Evolutionary conservation across 352 stramenopile genomes (phyloP).

Genomic region (Globisporangium carolinianum): DNA sequence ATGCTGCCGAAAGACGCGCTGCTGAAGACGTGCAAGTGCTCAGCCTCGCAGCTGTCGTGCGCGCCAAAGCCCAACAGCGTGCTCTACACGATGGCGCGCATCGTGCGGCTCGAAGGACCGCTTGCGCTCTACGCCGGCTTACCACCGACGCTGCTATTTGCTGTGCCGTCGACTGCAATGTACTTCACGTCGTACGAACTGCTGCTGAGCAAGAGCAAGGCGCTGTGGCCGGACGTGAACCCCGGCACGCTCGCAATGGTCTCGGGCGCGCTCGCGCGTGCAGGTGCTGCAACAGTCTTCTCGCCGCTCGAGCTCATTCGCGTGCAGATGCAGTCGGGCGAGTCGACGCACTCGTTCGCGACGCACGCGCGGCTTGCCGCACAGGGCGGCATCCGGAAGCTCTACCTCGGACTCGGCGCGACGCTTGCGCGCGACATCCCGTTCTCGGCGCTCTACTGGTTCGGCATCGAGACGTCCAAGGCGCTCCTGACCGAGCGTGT

Average conservation of each 20-base stretch:
- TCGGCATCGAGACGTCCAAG: constrained; percentile 85
- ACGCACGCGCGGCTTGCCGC: constrained; percentile 34
- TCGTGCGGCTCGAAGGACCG: constrained; percentile 51
- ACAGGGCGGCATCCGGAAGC: constrained; percentile 27
- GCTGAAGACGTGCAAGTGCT: constrained; percentile 48
- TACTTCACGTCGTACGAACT: constrained; percentile 94
- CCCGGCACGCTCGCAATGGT: constrained; percentile 39
- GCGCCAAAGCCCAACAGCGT: constrained; percentile 34
- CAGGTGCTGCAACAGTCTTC: constrained; percentile 58
- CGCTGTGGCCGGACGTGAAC: constrained; percentile 28
- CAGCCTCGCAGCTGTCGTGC: constrained; percentile 32
- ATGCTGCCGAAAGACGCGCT: constrained; percentile 65
- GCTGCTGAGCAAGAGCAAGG: constrained; percentile 32
- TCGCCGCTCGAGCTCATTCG: constrained; percentile 84
- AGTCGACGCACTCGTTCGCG: constrained; percentile 43
- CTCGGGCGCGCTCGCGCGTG: constrained; percentile 42
- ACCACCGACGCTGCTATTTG: constrained; percentile 87
- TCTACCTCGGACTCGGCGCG: constrained; percentile 75
- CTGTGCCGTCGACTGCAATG: constrained; percentile 89
- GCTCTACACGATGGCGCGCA: constrained; percentile 60
- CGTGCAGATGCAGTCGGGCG: constrained; percentile 76
- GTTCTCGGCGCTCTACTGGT: constrained; percentile 93
- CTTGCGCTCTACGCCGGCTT: constrained; percentile 77
- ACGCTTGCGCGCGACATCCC: constrained; percentile 93
- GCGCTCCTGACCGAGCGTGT: constrained; percentile 20